Evolutionary conservation across 768 basidiomycete species (phyloP).

Genomic region (Leucocoprinus sp.): DNA sequence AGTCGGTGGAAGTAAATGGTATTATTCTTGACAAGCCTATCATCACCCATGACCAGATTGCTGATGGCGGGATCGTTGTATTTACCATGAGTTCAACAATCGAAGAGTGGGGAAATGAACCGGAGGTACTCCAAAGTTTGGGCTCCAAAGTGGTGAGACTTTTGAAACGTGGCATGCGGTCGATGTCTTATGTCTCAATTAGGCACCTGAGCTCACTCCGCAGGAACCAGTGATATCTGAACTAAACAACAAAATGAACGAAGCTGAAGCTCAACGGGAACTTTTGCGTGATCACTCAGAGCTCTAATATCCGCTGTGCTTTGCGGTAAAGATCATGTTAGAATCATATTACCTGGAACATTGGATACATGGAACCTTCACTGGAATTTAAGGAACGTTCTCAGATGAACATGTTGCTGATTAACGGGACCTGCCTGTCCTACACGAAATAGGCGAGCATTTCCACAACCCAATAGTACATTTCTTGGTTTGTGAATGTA

Average conservation of each 20-base stretch:
- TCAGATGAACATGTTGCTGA: too few species aligned
- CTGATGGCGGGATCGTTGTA: constrained; percentile 40
- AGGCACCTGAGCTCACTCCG: not conserved
- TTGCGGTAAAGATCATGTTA: not conserved
- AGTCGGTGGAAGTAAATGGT: constrained; percentile 50
- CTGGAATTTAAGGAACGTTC: too few species aligned
- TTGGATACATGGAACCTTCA: too few species aligned
- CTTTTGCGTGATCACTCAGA: not conserved
- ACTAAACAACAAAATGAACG: not conserved
- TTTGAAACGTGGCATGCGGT: not conserved
- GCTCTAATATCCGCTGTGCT: not conserved
- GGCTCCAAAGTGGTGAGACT: constrained; percentile 3
- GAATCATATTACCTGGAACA: not conserved
- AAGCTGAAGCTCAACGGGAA: not conserved
- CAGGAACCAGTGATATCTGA: not conserved
- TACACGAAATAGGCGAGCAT: too few species aligned
- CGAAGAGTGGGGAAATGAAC: constrained; percentile 26
- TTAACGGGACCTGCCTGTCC: too few species aligned
- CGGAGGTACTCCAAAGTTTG: constrained; percentile 14
- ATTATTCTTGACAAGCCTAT: constrained; percentile 32
- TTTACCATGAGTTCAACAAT: constrained; percentile 54
- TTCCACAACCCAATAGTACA: too few species aligned
- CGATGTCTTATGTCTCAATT: not conserved
- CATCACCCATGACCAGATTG: constrained; percentile 54
- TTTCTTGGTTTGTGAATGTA: too few species aligned